These are phyloP conservation scores for Colletotrichum siamense DNA, from an alignment of 2,329 filamentous ascomycete genomes.

Conservation along the genomic window DNA sequence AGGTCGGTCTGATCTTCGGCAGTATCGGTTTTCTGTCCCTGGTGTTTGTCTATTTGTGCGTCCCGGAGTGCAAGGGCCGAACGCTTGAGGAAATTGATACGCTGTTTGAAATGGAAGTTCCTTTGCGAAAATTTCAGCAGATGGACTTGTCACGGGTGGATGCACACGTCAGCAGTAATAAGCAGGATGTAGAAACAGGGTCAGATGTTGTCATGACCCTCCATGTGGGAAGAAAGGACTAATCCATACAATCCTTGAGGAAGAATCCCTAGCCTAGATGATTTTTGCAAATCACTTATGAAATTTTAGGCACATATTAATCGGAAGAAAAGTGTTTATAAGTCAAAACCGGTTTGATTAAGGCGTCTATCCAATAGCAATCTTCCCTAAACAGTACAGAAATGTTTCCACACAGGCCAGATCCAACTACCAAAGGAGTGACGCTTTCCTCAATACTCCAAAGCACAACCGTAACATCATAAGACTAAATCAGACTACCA, in stretches of 20 bases:
- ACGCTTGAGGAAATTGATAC: constrained; percentile 77
- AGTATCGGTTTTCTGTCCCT: neutral
- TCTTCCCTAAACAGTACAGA: constrained; percentile 3
- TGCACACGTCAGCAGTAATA: neutral
- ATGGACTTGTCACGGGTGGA: neutral
- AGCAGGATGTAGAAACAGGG: neutral
- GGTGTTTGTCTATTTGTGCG: constrained; percentile 27
- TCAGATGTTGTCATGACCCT: neutral
- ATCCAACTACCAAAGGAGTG: constrained; percentile 14
- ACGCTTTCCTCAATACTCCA: constrained; percentile 6
- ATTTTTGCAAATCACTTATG: neutral
- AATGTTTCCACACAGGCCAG: neutral
- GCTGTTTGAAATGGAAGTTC: neutral
- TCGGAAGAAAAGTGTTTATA: neutral
- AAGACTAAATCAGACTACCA: constrained; percentile 12
- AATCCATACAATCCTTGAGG: rapidly evolving
- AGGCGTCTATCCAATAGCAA: constrained; percentile 12
- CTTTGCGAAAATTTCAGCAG: neutral
- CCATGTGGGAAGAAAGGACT: neutral
- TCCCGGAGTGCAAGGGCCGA: constrained; percentile 62
- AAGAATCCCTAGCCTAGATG: neutral
- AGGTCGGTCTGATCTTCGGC: constrained; percentile 7
- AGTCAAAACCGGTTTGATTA: neutral
- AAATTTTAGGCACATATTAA: neutral
- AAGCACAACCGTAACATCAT: constrained; percentile 7